A percentile compares a stretch with the other conserved stretches of the same genome.
These are phyloP conservation scores for Neonectria coccinea DNA, from an alignment of 2,329 filamentous ascomycete genomes.

Conservation along the genomic window DNA sequence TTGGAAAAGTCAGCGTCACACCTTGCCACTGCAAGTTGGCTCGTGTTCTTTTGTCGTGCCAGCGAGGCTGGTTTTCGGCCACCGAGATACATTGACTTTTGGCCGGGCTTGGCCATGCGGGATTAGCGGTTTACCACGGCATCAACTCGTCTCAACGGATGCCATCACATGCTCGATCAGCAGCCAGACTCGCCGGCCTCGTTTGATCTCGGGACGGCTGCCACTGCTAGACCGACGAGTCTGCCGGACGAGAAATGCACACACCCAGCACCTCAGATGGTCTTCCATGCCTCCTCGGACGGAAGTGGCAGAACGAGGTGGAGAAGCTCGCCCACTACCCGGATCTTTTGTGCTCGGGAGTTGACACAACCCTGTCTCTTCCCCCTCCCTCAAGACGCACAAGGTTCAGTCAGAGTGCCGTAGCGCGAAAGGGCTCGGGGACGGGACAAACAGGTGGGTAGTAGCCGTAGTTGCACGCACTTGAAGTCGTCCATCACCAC, in stretches of 20 bases:
- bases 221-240: conserved; percentile 12
- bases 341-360: conserved; percentile 34
- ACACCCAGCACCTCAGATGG: conserved; percentile 24
- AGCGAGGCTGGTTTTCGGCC: not conserved
- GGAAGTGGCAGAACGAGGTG: conserved; percentile 14
- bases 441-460: conserved; percentile 31
- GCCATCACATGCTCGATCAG: conserved; percentile 31
- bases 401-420: conserved; percentile 14
- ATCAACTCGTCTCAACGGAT: conserved; percentile 22
- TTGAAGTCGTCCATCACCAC: conserved; percentile 15
- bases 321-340: conserved; percentile 27
- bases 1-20: conserved; percentile 12
- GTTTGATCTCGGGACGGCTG: not conserved
- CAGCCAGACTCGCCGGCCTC: conserved; percentile 9
- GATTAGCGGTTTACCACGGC: conserved; percentile 27
- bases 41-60: conserved; percentile 19
- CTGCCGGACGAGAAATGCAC: conserved; percentile 18
- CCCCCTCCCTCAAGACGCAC: conserved; percentile 17
- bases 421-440: conserved; percentile 17
- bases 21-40: conserved; percentile 16
- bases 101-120: conserved; percentile 23
- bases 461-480: conserved; percentile 31
- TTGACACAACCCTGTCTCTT: conserved; percentile 22
- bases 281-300: conserved; percentile 7
- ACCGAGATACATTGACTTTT: conserved; percentile 11